Base-by-base conservation (phyloP, 208 protist genomes). In the Leishmania gerbilli region DNA sequence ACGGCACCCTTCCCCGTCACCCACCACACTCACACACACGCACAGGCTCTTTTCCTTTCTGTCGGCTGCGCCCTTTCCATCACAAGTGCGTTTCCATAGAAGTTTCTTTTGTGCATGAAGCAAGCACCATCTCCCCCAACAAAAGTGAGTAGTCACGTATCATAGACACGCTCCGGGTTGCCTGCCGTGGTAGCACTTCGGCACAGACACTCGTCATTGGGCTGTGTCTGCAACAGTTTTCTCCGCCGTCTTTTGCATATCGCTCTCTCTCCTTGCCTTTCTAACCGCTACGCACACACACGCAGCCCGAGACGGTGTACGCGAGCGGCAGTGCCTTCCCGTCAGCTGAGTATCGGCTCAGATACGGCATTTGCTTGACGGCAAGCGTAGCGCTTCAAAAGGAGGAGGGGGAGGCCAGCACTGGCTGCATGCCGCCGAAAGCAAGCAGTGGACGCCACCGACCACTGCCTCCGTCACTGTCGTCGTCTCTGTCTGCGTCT, bases 341-440 rank as follows among this genome's bases (percentile, higher is more conserved):
- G 40, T 47, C 67, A 42, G 21, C 67, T 42, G 31, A 47, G 67
- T 24, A n/a, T 40, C 21, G 37, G 40, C 37, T 49, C 40, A 49
- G 4, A 71, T n/a, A 71, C 40, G 40, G 19, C 21, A 1, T 71
- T 47, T 71, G 7, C 27, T 71, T 31, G 47, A 21, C 45, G 21
- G 19, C 24, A 51, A 51, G 45, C 9, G 69, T 45, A 17, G 27
- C 45, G 31, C 45, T 37, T 53, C 27, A 51, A 49, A 71, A 8
- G 17, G 15, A 47, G 47, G 37, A 74, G 69, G 27, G 69, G 27
- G 45, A 51, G 69, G 65, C 4, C 13, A 45, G 31, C 1, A 37
- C 74, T 77, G 55, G 6, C 56, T 71, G 67, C 56, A 87, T 87
- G 80, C 80, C 79, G 31, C 76, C 84, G 13, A 87, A 84, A 74